These are phyloP conservation scores for Darksidea phi DNA, from an alignment of 495 filamentous ascomycete species.

Conservation along the genomic window DNA sequence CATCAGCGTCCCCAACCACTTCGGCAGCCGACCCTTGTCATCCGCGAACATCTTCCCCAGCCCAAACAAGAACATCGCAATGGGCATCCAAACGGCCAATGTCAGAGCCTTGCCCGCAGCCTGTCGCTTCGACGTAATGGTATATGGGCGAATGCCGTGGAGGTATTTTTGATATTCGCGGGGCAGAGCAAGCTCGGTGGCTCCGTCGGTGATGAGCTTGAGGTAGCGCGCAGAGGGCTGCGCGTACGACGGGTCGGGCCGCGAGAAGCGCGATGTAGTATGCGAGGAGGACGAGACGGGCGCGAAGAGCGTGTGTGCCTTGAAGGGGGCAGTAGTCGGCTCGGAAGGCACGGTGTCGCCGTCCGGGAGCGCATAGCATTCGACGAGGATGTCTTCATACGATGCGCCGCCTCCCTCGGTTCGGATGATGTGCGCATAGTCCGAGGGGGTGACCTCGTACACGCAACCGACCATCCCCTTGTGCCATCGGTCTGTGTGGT, in stretches of 20 bases:
- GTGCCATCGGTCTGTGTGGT: conserved; percentile 60
- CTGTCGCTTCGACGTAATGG: conserved; percentile 64
- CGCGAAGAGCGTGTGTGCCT: conserved; percentile 59
- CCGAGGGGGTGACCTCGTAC: conserved; percentile 80
- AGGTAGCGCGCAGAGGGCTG: conserved; percentile 85
- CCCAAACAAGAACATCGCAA: conserved; percentile 51
- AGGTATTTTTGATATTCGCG: conserved; percentile 71
- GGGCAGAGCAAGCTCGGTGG: conserved; percentile 73
- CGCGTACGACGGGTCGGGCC: conserved; percentile 65
- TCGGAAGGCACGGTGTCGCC: conserved; percentile 33
- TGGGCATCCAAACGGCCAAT: conserved; percentile 62
- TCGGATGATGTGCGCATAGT: conserved; percentile 82
- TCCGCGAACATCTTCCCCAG: conserved; percentile 55
- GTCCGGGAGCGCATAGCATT: conserved; percentile 62
- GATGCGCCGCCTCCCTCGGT: conserved; percentile 83
- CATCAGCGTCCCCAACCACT: conserved; percentile 58
- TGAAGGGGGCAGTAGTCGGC: conserved; percentile 47
- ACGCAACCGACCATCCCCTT: conserved; percentile 88
- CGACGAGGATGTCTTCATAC: conserved; percentile 79
- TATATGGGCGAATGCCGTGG: conserved; percentile 64
- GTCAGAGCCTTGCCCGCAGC: conserved; percentile 60
- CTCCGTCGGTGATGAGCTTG: conserved; percentile 70
- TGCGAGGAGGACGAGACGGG: conserved; percentile 47
- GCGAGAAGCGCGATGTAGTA: conserved; percentile 43
- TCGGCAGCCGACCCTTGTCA: conserved; percentile 62